Evolutionary conservation across 768 basidiomycete genomes (phyloP).

Genomic region (Podaxis sp.): DNA sequence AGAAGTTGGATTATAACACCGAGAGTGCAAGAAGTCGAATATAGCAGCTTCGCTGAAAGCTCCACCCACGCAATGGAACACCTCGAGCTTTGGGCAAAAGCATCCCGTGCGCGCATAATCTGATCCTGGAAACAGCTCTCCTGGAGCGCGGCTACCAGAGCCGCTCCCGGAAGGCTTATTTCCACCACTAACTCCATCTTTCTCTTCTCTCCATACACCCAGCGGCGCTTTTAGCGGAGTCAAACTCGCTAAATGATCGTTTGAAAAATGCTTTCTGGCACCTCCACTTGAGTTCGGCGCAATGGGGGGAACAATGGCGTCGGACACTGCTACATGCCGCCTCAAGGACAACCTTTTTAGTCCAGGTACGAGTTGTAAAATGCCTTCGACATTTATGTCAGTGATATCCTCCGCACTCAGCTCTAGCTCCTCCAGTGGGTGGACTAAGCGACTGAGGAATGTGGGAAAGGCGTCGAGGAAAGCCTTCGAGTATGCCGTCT

Average conservation of each 20-base stretch:
- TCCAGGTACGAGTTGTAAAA: neutral
- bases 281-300: too few relatives aligned
- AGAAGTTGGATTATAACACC: neutral
- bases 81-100: conserved; percentile 7
- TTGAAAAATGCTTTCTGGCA: neutral
- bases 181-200: neutral
- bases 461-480: neutral
- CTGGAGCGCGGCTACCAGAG: neutral
- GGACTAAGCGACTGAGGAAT: neutral
- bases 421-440: conserved; percentile 3
- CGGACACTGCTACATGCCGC: too few relatives aligned
- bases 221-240: neutral
- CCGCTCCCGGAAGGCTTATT: neutral
- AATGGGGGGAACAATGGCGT: neutral
- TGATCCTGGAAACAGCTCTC: too few relatives aligned
- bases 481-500: neutral
- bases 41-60: neutral
- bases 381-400: neutral
- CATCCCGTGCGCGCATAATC: neutral
- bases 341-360: conserved; percentile 2
- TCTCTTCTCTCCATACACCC: neutral
- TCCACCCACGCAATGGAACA: neutral
- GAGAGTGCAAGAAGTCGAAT: neutral
- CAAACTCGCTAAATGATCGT: neutral
- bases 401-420: neutral